A percentile compares a stretch with the other conserved stretches of the same genome.
phyloP scores from a whole-genome alignment of 345 rosid species.

The Pseudoturritis turrita region DNA sequence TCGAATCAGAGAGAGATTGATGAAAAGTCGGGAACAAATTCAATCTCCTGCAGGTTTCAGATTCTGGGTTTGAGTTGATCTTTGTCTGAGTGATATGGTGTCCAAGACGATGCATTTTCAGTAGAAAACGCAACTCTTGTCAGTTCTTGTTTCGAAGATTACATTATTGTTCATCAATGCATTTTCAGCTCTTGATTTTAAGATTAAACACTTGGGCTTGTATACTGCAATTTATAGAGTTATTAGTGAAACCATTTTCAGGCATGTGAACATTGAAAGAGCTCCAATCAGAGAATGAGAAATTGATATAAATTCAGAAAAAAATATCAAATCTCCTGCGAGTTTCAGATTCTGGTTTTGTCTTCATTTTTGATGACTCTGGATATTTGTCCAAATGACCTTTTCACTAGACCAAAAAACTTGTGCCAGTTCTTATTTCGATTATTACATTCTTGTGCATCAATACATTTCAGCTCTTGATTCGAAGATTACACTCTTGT shows the following conservation, averaged over 20 bases:
- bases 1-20: conserved; percentile 7
- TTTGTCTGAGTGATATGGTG: not conserved
- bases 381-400: not conserved
- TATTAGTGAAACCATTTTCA: not conserved
- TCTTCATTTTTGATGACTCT: not conserved
- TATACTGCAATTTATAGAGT: not conserved
- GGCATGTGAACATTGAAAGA: not conserved
- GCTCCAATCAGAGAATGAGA: not conserved
- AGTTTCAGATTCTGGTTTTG: not conserved
- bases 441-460: not conserved
- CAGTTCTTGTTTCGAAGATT: not conserved
- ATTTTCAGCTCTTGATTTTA: not conserved
- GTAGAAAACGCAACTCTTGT: not conserved
- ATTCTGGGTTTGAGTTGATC: not conserved
- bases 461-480: not conserved
- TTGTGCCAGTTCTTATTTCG: not conserved
- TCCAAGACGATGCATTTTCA: not conserved
- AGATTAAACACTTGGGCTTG: not conserved
- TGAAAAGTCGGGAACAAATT: not conserved
- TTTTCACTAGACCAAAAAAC: not conserved
- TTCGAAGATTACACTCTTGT: conserved; percentile 1
- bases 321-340: not conserved
- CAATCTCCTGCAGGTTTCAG: not conserved
- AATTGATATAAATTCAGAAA: not conserved
- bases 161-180: not conserved